Conservation (phyloP, 805 yeast species). For the Kuraishia piskuri region DNA sequence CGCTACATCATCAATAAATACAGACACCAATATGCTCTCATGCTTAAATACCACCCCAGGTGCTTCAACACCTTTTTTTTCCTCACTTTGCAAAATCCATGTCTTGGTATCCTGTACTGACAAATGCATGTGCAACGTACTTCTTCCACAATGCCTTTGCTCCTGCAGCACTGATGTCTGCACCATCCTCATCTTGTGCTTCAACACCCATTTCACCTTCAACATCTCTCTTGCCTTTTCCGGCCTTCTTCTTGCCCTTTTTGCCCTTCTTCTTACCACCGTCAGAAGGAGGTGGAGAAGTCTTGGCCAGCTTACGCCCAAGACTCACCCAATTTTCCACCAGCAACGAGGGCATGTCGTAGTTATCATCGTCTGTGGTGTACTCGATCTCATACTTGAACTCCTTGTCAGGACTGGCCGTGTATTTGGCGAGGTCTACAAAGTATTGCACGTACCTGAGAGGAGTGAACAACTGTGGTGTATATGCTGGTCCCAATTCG, state of each 20-base stretch:
- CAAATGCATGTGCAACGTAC: conserved; percentile 52
- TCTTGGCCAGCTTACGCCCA: conserved; percentile 42
- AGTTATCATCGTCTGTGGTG: conserved; percentile 53
- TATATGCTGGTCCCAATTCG: conserved; percentile 70
- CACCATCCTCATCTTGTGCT: conserved; percentile 1
- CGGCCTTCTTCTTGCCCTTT: not conserved
- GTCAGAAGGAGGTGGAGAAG: conserved; percentile 17
- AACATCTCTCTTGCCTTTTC: not conserved
- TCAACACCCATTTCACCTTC: not conserved
- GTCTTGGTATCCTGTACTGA: conserved; percentile 56
- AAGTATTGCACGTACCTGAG: conserved; percentile 65
- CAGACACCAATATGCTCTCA: not conserved
- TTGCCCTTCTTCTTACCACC: not conserved
- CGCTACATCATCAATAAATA: not conserved
- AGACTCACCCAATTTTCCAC: conserved; percentile 56
- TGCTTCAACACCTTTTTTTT: not conserved
- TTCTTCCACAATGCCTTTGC: conserved; percentile 44
- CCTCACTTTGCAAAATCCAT: conserved; percentile 15
- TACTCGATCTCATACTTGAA: conserved; percentile 63
- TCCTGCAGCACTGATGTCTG: conserved; percentile 1
- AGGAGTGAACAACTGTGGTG: conserved; percentile 66
- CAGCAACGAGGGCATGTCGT: conserved; percentile 42
- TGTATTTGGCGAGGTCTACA: conserved; percentile 41
- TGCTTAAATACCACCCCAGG: not conserved
- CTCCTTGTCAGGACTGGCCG: conserved; percentile 28